A percentile compares a stretch with the other conserved stretches of the same genome.
phyloP scores from a whole-genome alignment of 208 protist species.

The Wallacemonas sp. region DNA sequence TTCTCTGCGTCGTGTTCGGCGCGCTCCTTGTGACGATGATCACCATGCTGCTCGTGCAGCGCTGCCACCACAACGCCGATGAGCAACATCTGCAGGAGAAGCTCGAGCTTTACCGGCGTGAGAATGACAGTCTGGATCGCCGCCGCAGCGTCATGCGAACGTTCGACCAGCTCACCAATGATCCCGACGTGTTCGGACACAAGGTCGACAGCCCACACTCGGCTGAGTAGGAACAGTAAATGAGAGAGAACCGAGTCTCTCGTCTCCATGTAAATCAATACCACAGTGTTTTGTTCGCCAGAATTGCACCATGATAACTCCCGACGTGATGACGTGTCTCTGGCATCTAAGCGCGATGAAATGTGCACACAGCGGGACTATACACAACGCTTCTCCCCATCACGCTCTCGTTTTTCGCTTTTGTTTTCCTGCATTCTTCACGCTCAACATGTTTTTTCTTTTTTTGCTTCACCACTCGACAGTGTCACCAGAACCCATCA shows the following conservation, averaged over 20 bases:
- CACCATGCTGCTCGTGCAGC: constrained; percentile 10
- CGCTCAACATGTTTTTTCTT: background rate
- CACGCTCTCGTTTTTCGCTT: too few relatives aligned
- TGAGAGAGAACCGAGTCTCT: background rate
- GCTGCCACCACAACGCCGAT: constrained; percentile 1
- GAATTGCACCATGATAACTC: too few relatives aligned
- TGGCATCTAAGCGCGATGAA: too few relatives aligned
- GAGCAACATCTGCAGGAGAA: background rate
- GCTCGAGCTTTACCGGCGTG: background rate
- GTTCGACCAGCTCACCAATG: background rate
- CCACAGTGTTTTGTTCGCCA: too few relatives aligned
- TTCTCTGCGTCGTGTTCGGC: background rate
- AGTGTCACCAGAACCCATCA: background rate
- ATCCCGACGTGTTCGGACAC: constrained; percentile 2
- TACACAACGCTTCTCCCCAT: too few relatives aligned
- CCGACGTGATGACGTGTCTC: too few relatives aligned
- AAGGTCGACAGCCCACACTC: constrained; percentile 1
- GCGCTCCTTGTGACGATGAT: background rate
- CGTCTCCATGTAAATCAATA: background rate
- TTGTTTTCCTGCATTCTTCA: too few relatives aligned
- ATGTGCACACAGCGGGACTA: background rate
- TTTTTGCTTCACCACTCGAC: background rate
- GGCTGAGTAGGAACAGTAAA: background rate
- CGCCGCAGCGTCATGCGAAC: background rate
- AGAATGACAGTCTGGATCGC: background rate